phyloP scores from a whole-genome alignment of 192 early-diverging fungal genomes.

The Obelidium mucronatum region DNA sequence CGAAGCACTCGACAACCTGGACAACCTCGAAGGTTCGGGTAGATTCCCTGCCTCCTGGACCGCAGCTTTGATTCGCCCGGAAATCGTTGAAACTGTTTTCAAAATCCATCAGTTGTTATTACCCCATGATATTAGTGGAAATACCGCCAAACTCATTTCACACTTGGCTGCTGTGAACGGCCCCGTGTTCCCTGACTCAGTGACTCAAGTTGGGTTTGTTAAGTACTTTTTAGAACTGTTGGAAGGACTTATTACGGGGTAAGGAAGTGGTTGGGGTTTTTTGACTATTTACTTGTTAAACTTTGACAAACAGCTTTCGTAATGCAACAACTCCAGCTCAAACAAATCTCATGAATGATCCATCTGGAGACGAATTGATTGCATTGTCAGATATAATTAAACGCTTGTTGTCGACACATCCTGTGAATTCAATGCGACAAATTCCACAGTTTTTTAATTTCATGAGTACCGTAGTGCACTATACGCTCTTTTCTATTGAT shows the following conservation, averaged over 20 bases:
- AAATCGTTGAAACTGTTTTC: constrained; percentile 33
- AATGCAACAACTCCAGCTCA: constrained; percentile 1
- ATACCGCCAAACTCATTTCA: constrained; percentile 27
- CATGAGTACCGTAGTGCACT: constrained; percentile 5
- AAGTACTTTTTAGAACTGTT: constrained; percentile 15
- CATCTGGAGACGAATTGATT: constrained; percentile 16
- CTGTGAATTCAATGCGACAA: not conserved
- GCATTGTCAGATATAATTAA: constrained; percentile 20
- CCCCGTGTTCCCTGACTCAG: constrained; percentile 25
- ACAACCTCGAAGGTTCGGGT: constrained; percentile 6
- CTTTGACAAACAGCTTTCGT: constrained; percentile 1
- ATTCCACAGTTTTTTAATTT: constrained; percentile 11
- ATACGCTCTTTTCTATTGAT: constrained; percentile 16
- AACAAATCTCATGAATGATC: constrained; percentile 12
- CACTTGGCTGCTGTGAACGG: constrained; percentile 37
- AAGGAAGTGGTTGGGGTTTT: too few relatives aligned
- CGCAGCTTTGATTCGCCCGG: constrained; percentile 8
- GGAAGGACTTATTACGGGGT: constrained; percentile 8
- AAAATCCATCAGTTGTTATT: constrained; percentile 24
- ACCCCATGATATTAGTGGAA: constrained; percentile 8
- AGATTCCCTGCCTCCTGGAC: constrained; percentile 36
- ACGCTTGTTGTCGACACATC: constrained; percentile 20
- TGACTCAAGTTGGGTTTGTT: constrained; percentile 1
- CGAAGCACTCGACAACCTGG: constrained; percentile 16
- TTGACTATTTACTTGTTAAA: too few relatives aligned